These are phyloP conservation scores for Vaccinium myrtillus DNA, from an alignment of 148 eudicot genomes.

Conservation along the genomic window DNA sequence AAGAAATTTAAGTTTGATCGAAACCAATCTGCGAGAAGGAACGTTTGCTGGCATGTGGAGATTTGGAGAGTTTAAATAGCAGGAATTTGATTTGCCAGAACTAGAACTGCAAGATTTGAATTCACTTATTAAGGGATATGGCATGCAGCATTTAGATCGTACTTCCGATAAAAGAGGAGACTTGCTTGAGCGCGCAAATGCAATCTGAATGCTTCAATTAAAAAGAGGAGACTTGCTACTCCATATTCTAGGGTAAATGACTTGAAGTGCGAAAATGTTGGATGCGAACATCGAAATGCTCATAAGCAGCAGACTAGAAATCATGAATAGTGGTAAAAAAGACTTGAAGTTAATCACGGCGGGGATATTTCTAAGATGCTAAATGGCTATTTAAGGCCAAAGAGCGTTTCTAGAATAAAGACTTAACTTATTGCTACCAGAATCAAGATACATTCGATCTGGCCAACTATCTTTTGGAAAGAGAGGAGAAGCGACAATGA, in stretches of 20 bases:
- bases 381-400: constrained; percentile 2
- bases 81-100: too few species aligned
- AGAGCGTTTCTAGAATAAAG: not conserved
- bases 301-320: not conserved
- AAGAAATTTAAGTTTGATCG: too few species aligned
- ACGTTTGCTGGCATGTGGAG: too few species aligned
- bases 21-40: too few species aligned
- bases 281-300: not conserved
- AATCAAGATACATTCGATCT: not conserved
- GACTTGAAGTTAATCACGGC: not conserved
- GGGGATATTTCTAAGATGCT: not conserved
- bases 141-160: too few species aligned
- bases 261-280: not conserved
- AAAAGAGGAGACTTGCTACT: not conserved
- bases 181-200: not conserved
- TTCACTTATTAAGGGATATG: too few species aligned
- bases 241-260: not conserved
- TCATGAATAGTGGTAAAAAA: not conserved
- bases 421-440: not conserved
- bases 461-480: not conserved
- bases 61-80: too few species aligned
- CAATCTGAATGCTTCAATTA: not conserved
- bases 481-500: not conserved
- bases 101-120: too few species aligned
- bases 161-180: too few species aligned